Evolutionary conservation across 2,329 filamentous ascomycete genomes (phyloP), one percentile per base, ranked within the genome.

Genomic region (Ophiostoma montium): DNA sequence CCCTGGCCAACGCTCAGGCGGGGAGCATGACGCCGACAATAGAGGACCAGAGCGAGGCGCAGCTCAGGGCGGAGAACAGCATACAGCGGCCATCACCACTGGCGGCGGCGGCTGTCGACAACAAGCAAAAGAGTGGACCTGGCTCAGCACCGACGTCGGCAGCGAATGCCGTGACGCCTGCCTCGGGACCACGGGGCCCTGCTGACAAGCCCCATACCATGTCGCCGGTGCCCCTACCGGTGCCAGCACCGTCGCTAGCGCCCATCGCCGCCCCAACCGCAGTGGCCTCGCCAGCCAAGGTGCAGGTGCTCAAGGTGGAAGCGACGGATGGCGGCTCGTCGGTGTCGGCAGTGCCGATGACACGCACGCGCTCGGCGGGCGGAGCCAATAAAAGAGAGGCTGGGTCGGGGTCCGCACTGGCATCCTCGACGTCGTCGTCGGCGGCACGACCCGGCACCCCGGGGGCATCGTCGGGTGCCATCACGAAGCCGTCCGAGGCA

Each of bases 31-130:
- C 39, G 3, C 23, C 39, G 21, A 30, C 82, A 6, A 78, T 86
- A 56, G 78, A 79, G 35, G 80, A 87, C 59, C 86, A 88, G 60
- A 89, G 84, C 59, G 86, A 84, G 15, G 74, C 48, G 2, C 75
- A 78, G 51, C 74, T 75, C n/a, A 67, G 65, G 47, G 67, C 67
- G 32, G 79, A 85, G 52, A 72, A 70, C 53, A 60, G 65, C 49
- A 71, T 72, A 49, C 65, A 70, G 52, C 70, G 76, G 33, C 76
- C 80, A 2, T 65, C 73, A 5, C 78, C 81, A 2, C 75, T 50
- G 31, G 32, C 50, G 31, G 32, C 46, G 1, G 5, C 48, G 13
- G 6, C 32, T 8, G 15, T 18, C n/a, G 49, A 51, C 1, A 35
- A 18, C 12, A 50, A 48, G 27, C 33, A 39, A 12, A 33, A 27